Conservation (phyloP, 78 protist species). For the Cavenderia fasciculata region DNA sequence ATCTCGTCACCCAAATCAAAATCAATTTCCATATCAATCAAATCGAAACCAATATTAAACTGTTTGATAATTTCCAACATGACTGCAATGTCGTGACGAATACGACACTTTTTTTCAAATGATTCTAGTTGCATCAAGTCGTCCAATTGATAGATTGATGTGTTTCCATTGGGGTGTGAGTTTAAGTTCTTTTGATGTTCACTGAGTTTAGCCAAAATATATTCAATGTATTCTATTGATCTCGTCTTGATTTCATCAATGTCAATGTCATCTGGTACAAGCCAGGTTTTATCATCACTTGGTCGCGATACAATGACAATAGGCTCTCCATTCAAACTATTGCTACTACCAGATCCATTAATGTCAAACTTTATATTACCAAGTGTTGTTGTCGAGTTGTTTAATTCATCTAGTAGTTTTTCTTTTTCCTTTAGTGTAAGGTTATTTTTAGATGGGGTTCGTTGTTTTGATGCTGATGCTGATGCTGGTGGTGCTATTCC, state of each 20-base stretch:
- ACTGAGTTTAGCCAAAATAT: constrained; percentile 6
- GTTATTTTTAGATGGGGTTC: no score
- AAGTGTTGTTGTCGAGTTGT: no score
- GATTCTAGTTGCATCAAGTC: constrained; percentile 21
- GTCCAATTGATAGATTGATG: neutral
- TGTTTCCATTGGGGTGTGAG: no score
- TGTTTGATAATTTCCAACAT: constrained; percentile 56
- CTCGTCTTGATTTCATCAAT: neutral
- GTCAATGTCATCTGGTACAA: neutral
- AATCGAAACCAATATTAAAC: constrained; percentile 50
- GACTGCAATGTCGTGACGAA: constrained; percentile 3
- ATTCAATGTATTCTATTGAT: constrained; percentile 16
- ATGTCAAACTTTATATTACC: no score
- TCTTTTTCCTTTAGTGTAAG: no score
- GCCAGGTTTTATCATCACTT: no score
- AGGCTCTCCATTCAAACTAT: no score
- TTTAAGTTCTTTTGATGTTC: constrained; percentile 10
- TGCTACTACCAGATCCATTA: no score
- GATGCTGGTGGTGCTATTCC: no score
- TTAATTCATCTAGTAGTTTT: no score
- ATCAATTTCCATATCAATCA: constrained; percentile 1
- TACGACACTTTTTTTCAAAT: constrained; percentile 24
- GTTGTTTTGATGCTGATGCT: no score
- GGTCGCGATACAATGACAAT: no score
- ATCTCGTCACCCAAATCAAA: constrained; percentile 19